Evolutionary conservation across 2,329 filamentous ascomycete genomes (phyloP).

Genomic region (Colletotrichum cuscutae): DNA sequence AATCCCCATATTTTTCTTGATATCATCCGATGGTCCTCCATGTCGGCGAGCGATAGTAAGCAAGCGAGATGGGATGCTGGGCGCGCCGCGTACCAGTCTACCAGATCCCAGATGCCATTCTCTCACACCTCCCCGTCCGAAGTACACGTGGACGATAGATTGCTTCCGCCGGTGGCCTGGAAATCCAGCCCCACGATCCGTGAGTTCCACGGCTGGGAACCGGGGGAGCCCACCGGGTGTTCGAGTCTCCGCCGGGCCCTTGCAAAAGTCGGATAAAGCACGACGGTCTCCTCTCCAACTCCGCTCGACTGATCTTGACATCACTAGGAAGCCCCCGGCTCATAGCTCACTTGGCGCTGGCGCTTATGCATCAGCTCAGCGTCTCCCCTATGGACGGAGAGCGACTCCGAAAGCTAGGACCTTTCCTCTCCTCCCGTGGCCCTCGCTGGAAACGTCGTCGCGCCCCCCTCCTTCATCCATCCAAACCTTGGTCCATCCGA

Average conservation of each 20-base stretch:
- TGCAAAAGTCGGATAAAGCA: constrained; percentile 18
- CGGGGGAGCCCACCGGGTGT: not conserved
- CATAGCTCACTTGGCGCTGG: constrained; percentile 18
- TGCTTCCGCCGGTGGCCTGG: constrained; percentile 22
- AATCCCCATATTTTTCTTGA: not conserved
- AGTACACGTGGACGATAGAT: constrained; percentile 29
- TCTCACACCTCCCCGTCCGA: not conserved
- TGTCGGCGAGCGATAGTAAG: not conserved
- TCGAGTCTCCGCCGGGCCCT: not conserved
- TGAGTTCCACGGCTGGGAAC: constrained; percentile 12
- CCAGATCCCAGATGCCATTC: not conserved
- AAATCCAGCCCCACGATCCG: constrained; percentile 17
- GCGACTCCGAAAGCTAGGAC: constrained; percentile 26
- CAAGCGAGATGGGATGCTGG: constrained; percentile 5
- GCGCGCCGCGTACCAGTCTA: not conserved
- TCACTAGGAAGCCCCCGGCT: constrained; percentile 21
- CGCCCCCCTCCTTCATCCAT: not conserved
- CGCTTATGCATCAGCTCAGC: constrained; percentile 25
- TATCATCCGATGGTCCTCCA: not conserved
- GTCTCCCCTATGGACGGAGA: constrained; percentile 16
- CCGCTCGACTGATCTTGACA: constrained; percentile 32
- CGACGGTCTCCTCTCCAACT: constrained; percentile 18
- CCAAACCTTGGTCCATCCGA: constrained; percentile 2
- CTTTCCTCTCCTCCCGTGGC: not conserved
- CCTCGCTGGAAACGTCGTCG: constrained; percentile 3